These are phyloP conservation scores for Pseudohalonectria lignicola DNA, from an alignment of 2,329 filamentous ascomycete genomes.

Conservation along the genomic window DNA sequence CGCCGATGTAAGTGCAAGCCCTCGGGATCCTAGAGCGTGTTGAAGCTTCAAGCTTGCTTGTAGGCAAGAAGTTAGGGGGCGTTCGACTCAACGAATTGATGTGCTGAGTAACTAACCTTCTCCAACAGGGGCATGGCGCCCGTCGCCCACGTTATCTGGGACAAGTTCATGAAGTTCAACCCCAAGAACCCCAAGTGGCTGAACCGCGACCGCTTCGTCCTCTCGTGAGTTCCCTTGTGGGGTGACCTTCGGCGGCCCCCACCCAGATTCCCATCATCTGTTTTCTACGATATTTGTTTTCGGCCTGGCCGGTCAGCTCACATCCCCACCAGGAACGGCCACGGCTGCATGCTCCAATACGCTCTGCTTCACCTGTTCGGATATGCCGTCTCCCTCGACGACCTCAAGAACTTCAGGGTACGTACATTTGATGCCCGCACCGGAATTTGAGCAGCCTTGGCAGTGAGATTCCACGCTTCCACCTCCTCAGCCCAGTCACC, in stretches of 20 bases:
- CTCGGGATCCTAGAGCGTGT: no score
- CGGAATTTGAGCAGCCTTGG: no score
- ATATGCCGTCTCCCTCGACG: slow-evolving; percentile 76
- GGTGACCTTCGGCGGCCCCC: no score
- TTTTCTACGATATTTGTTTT: no score
- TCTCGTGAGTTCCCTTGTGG: slow-evolving; percentile 64
- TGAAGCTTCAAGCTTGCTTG: no score
- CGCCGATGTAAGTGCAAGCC: slow-evolving; percentile 63
- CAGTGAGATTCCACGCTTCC: no score
- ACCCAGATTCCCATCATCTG: background rate
- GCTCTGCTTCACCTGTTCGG: slow-evolving; percentile 94
- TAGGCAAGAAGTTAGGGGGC: no score
- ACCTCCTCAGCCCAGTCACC: no score
- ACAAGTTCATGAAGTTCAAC: slow-evolving; percentile 99
- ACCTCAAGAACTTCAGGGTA: slow-evolving; percentile 95
- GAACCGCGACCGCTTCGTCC: slow-evolving; percentile 96
- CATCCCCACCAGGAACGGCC: slow-evolving; percentile 81
- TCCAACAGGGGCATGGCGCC: slow-evolving; percentile 67
- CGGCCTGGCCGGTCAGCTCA: no score
- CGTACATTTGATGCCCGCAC: no score
- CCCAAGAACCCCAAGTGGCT: slow-evolving; percentile 96
- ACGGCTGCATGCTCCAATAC: slow-evolving; percentile 99
- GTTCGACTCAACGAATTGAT: no score
- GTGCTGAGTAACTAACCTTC: slow-evolving; percentile 8
- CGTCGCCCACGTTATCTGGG: slow-evolving; percentile 91